Base-by-base conservation (phyloP, 176 grass and related monocot genomes). In the Pharus latifolius region DNA sequence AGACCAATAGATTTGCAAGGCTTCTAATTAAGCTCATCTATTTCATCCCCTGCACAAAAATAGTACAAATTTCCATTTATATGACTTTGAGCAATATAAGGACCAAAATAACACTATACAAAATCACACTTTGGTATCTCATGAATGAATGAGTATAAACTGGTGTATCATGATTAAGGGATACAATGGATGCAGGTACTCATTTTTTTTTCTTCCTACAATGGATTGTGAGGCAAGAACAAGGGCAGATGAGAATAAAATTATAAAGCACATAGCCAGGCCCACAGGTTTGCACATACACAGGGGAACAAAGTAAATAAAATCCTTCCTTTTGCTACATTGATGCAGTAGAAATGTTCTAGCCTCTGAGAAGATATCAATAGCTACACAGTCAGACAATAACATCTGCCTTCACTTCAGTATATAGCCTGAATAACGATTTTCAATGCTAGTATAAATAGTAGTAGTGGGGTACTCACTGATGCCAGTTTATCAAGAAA, bases 401-500 rank as follows among this genome's bases (percentile, higher is more conserved):
- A 65, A 50, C 13, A 10, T 37, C 17, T 23, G 50, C 1, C 33
- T 48, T 24, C 38, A 4, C 10, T 70, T 38, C n/a, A n/a, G n/a
- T n/a, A n/a, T 63, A 17, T 34, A 70, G 18, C 15, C 38, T 17
- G 25, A 40, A 71, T 1, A 11, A 22, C 5, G 32, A 55, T 46
- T 46, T 58, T 38, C 9, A 31, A 54, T 31, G 53, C 17, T 67
- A 60, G 40, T 23, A 75, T 68, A 56, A 30, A 10, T 50, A n/a
- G n/a, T n/a, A n/a, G n/a, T n/a, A n/a, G n/a, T 7, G 20, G 67
- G 66, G 80, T 68, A 34, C 84, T 85, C 49, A 99, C 95, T 72
- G 52, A 75, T 73, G 86, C 76, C 19, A 88, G 62, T 56, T 91
- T 91, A 59, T 99, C 84, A 0, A 99, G 80, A 86, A 99, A 99